Percentiles rank a stretch among this genome's conserved stretches.
Conservation (phyloP, 805 yeast genomes). For the Kodamaea hsintzibuensis region DNA sequence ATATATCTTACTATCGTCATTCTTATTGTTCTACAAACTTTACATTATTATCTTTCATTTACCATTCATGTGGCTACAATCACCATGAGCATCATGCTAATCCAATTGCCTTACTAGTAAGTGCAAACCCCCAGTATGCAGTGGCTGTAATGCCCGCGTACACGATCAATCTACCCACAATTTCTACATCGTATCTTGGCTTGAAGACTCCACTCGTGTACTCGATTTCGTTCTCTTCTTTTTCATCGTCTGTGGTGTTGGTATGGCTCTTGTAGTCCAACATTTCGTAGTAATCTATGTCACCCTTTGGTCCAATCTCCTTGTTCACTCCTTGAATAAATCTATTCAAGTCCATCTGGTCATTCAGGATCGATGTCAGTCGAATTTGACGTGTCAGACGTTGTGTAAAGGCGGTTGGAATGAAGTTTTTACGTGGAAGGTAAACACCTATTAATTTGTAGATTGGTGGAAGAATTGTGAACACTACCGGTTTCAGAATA, state of each 20-base stretch:
- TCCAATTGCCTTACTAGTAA: slow-evolving; percentile 20
- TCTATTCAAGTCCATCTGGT: slow-evolving; percentile 9
- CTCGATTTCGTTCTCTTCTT: slow-evolving; percentile 21
- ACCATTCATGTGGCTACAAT: neutral
- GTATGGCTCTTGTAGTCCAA: slow-evolving; percentile 29
- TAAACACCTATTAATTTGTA: slow-evolving; percentile 45
- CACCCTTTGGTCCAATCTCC: slow-evolving; percentile 38
- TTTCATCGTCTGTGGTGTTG: slow-evolving; percentile 8
- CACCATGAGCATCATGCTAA: slow-evolving; percentile 7
- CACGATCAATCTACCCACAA: slow-evolving; percentile 71
- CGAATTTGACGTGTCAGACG: slow-evolving; percentile 36
- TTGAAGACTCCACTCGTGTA: slow-evolving; percentile 48
- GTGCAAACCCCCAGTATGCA: slow-evolving; percentile 48
- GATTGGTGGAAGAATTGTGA: slow-evolving; percentile 58
- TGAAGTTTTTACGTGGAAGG: slow-evolving; percentile 39
- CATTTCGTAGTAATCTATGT: slow-evolving; percentile 43
- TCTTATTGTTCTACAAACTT: neutral
- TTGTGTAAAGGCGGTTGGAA: slow-evolving; percentile 38
- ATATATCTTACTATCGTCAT: no score
- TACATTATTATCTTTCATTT: neutral
- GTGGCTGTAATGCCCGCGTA: slow-evolving; percentile 77
- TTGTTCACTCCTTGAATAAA: slow-evolving; percentile 22
- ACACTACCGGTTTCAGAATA: slow-evolving; percentile 65
- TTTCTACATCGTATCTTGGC: slow-evolving; percentile 71
- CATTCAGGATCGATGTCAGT: slow-evolving; percentile 33